Evolutionary conservation across 805 yeast genomes (phyloP).

Genomic region (Yarrowia alimentaria): DNA sequence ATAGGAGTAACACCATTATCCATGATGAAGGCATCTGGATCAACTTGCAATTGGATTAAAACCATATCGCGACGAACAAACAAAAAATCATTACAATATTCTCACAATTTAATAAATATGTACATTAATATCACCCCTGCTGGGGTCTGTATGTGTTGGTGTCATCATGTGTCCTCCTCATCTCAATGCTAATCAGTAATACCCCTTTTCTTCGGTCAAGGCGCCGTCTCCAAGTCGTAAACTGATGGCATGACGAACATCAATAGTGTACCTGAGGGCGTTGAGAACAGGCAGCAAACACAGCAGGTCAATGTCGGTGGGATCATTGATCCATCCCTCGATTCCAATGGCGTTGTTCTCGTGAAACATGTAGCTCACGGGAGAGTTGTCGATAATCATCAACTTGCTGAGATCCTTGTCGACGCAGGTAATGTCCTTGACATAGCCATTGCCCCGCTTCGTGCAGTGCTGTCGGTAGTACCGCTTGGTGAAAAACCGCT

Average conservation of each 20-base stretch:
- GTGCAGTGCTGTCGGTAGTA: constrained; percentile 80
- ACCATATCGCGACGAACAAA: no score
- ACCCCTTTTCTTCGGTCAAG: no score
- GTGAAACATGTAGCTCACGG: constrained; percentile 79
- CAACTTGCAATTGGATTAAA: no score
- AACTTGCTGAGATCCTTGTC: constrained; percentile 62
- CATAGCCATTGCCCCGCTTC: constrained; percentile 67
- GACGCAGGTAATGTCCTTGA: constrained; percentile 62
- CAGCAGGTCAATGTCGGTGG: constrained; percentile 80
- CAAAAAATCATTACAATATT: no score
- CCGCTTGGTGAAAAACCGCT: constrained; percentile 54
- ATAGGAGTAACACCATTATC: no score
- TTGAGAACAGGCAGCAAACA: constrained; percentile 76
- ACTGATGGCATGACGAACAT: constrained; percentile 75
- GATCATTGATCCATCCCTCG: constrained; percentile 98
- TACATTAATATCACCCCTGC: no score
- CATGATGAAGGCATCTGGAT: no score
- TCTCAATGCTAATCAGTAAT: no score
- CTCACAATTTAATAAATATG: no score
- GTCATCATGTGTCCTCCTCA: no score
- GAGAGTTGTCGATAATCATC: constrained; percentile 88
- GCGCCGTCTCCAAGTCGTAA: constrained; percentile 69
- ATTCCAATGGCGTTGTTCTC: constrained; percentile 81
- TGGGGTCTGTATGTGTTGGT: no score
- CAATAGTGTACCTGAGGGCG: constrained; percentile 75